These are phyloP conservation scores for Chlamydomonas sp. DNA, from an alignment of 139 green algal species.

Conservation along the genomic window DNA sequence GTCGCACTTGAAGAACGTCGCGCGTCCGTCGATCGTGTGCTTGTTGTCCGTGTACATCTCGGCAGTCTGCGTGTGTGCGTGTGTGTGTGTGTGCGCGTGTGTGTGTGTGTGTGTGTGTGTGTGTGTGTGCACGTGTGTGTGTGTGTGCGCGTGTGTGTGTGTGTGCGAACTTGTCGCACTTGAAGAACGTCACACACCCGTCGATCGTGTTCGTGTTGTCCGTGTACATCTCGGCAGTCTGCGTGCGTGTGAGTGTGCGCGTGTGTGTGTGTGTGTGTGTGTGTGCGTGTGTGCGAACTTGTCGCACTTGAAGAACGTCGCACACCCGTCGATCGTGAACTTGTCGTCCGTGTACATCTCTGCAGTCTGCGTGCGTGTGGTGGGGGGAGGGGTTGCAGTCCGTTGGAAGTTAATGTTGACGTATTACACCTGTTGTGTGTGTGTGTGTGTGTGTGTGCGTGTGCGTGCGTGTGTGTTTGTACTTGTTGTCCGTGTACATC, in stretches of 20 bases:
- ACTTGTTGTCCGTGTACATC: slow-evolving; percentile 78
- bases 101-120: slow-evolving; percentile 6
- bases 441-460: no score
- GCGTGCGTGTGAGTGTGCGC: no score
- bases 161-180: slow-evolving; percentile 73
- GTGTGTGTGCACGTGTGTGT: neutral
- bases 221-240: slow-evolving; percentile 89
- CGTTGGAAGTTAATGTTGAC: no score
- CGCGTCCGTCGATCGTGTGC: slow-evolving; percentile 94
- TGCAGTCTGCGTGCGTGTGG: no score
- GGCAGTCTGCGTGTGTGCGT: no score
- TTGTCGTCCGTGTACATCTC: slow-evolving; percentile 83
- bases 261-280: no score
- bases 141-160: no score
- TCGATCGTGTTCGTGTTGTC: slow-evolving; percentile 88
- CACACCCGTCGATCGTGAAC: slow-evolving; percentile 94
- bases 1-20: slow-evolving; percentile 89
- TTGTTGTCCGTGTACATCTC: slow-evolving; percentile 83
- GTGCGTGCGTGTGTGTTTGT: slow-evolving; percentile 85
- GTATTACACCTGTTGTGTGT: no score
- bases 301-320: slow-evolving; percentile 89
- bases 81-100: slow-evolving; percentile 1
- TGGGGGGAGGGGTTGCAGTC: no score
- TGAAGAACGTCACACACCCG: slow-evolving; percentile 97
- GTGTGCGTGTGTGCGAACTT: no score